phyloP scores from a whole-genome alignment of 306 rosid species.

The Lagenaria siceraria region DNA sequence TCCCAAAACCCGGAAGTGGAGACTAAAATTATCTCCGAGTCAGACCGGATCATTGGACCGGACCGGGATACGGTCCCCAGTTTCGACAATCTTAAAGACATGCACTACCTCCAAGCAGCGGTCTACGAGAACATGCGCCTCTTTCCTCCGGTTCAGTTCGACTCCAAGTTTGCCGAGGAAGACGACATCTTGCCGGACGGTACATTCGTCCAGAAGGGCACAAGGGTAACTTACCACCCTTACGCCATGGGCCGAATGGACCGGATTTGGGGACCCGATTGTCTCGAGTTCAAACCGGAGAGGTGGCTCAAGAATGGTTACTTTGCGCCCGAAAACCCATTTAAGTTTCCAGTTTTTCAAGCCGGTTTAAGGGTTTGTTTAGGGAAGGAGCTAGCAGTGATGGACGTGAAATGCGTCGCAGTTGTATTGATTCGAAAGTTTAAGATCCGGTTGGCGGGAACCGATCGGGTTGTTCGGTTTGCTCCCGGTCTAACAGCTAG shows the following conservation, averaged over 20 bases:
- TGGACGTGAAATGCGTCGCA: constrained; percentile 43
- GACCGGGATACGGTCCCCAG: constrained; percentile 7
- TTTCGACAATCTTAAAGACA: constrained; percentile 29
- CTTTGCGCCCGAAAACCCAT: constrained; percentile 35
- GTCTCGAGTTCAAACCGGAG: constrained; percentile 46
- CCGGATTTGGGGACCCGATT: constrained; percentile 63
- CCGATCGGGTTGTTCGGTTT: constrained; percentile 28
- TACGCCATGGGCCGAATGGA: constrained; percentile 98
- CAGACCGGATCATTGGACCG: constrained; percentile 32
- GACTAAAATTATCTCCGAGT: constrained; percentile 31
- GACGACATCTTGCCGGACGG: constrained; percentile 87
- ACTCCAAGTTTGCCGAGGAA: constrained; percentile 52
- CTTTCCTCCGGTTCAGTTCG: constrained; percentile 79
- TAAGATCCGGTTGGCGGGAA: constrained; percentile 22
- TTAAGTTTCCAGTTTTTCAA: constrained; percentile 73
- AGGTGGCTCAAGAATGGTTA: constrained; percentile 54
- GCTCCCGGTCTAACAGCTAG: constrained; percentile 67
- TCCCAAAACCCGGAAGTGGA: constrained; percentile 37
- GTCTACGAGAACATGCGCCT: constrained; percentile 70
- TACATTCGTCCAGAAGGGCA: constrained; percentile 48
- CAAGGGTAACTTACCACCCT: constrained; percentile 73
- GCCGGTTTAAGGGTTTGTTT: constrained; percentile 75
- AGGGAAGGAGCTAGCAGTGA: constrained; percentile 69
- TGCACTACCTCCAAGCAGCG: constrained; percentile 66
- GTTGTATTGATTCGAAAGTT: constrained; percentile 30